Evolutionary conservation across 805 yeast genomes (phyloP).

Genomic region (Metahyphopichia silvanorum): DNA sequence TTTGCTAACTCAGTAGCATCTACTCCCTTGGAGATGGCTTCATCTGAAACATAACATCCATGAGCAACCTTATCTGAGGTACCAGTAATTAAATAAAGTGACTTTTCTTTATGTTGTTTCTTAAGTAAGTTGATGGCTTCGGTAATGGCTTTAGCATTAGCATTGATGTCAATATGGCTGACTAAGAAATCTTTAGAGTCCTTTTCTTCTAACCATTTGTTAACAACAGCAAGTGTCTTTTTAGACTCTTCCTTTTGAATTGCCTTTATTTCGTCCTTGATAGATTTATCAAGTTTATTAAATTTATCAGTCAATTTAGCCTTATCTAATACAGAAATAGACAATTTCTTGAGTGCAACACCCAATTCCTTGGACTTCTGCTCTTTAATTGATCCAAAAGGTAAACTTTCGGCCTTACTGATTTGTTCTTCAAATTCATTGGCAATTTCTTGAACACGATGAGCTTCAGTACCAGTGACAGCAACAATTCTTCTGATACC

Average conservation of each 20-base stretch:
- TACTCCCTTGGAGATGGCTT: conserved; percentile 64
- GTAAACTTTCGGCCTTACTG: conserved; percentile 55
- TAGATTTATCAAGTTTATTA: conserved; percentile 74
- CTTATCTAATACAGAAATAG: conserved; percentile 80
- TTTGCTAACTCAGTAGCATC: conserved; percentile 74
- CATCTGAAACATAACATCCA: conserved; percentile 84
- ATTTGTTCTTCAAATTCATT: conserved; percentile 62
- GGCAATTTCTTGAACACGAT: conserved; percentile 85
- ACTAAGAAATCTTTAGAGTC: conserved; percentile 61
- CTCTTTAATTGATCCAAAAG: conserved; percentile 78
- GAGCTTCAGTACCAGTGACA: conserved; percentile 89
- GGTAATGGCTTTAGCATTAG: conserved; percentile 90
- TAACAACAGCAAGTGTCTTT: conserved; percentile 74
- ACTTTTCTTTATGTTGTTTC: conserved; percentile 68
- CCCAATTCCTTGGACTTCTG: conserved; percentile 78
- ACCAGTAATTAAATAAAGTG: conserved; percentile 80
- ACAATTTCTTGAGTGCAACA: conserved; percentile 76
- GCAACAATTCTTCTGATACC: conserved; percentile 98
- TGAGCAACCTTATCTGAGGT: conserved; percentile 79
- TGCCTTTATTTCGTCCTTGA: conserved; percentile 83
- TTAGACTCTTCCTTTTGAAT: conserved; percentile 87
- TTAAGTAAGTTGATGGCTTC: conserved; percentile 87
- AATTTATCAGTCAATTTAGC: conserved; percentile 71
- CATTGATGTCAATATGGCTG: conserved; percentile 62
- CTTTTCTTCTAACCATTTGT: conserved; percentile 55